Conservation (phyloP, 371 early-diverging fungal species). For the Mortierella sp. region DNA sequence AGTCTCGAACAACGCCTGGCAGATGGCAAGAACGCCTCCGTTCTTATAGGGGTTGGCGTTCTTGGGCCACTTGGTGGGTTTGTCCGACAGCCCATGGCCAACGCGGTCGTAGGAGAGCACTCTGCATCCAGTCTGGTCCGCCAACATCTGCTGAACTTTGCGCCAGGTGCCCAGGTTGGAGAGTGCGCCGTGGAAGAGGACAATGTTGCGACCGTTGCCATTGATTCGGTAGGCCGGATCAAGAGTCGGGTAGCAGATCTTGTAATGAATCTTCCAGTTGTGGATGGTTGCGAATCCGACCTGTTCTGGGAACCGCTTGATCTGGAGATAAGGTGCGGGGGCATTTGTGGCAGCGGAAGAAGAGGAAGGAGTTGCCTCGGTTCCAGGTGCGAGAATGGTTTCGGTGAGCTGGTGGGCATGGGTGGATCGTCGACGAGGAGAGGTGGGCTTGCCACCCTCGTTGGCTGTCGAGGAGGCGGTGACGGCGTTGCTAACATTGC, state of each 20-base stretch:
- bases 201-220: slow-evolving; percentile 41
- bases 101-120: slow-evolving; percentile 36
- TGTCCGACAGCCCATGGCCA: slow-evolving; percentile 32
- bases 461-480: slow-evolving; percentile 17
- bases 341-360: not conserved
- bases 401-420: slow-evolving; percentile 9
- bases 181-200: slow-evolving; percentile 35
- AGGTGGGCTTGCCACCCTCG: not conserved
- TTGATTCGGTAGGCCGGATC: slow-evolving; percentile 32
- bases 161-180: slow-evolving; percentile 38
- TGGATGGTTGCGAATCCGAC: slow-evolving; percentile 29
- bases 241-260: slow-evolving; percentile 31
- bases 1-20: slow-evolving; percentile 22
- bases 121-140: slow-evolving; percentile 37
- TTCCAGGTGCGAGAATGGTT: not conserved
- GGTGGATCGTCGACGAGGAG: slow-evolving; percentile 5
- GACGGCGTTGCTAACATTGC: slow-evolving; percentile 28
- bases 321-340: not conserved
- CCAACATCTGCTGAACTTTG: slow-evolving; percentile 35
- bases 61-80: slow-evolving; percentile 33
- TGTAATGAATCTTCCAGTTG: slow-evolving; percentile 34
- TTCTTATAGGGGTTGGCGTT: slow-evolving; percentile 45
- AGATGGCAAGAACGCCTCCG: slow-evolving; percentile 36
- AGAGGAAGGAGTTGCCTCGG: not conserved
- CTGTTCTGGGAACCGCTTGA: slow-evolving; percentile 28